A percentile compares a stretch with the other conserved stretches of the same genome.
These are phyloP conservation scores for Solanum boliviense DNA, from an alignment of 257 asterid genomes.

Conservation along the genomic window DNA sequence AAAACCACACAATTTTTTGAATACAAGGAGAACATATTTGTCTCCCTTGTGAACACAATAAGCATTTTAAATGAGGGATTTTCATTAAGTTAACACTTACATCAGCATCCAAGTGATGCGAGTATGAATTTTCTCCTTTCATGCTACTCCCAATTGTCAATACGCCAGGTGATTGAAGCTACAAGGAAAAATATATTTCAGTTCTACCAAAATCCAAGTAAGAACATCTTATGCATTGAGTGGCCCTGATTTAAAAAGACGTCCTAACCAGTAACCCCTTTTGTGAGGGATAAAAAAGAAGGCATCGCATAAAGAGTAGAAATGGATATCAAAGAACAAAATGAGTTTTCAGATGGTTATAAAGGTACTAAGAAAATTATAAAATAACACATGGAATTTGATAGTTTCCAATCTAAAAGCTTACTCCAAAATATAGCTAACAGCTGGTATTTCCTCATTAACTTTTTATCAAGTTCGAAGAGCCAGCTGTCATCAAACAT, in stretches of 20 bases:
- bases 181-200: slow-evolving; percentile 14
- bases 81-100: slow-evolving; percentile 33
- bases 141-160: slow-evolving; percentile 96
- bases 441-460: neutral
- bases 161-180: slow-evolving; percentile 98
- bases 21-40: neutral
- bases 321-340: neutral
- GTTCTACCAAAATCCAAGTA: neutral
- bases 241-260: neutral
- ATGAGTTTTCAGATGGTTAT: neutral
- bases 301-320: neutral
- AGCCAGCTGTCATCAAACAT: neutral
- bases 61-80: neutral
- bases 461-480: neutral
- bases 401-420: neutral
- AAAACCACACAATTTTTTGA: neutral
- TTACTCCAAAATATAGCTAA: neutral
- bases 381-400: neutral
- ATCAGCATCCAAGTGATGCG: slow-evolving; percentile 88
- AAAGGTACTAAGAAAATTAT: neutral
- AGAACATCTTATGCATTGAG: neutral
- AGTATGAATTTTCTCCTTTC: slow-evolving; percentile 96
- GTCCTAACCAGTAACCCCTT: neutral
- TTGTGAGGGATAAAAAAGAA: neutral
- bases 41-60: neutral